Conservation (phyloP, 2,329 filamentous ascomycete species). For the Coniochaeta sp. region DNA sequence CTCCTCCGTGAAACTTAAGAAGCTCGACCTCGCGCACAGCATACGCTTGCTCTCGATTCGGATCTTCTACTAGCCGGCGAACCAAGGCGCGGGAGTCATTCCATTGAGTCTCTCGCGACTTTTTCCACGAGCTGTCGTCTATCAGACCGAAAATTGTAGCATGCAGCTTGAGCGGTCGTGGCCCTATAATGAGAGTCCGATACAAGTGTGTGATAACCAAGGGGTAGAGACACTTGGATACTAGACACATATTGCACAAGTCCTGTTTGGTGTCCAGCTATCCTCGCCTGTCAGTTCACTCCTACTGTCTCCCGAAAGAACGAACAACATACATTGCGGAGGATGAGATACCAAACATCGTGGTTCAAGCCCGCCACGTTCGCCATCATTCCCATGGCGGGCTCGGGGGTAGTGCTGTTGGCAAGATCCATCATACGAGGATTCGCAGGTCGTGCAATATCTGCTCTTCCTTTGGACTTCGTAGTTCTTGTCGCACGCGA, state of each 20-base stretch:
- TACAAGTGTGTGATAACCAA: background rate
- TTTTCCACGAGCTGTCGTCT: background rate
- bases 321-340: background rate
- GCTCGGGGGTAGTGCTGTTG: background rate
- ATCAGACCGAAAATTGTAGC: too few relatives aligned
- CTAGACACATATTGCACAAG: background rate
- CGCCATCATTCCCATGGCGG: background rate
- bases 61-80: background rate
- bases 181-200: background rate
- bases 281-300: background rate
- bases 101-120: background rate
- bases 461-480: too few relatives aligned
- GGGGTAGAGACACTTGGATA: constrained; percentile 1
- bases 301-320: too few relatives aligned
- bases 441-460: too few relatives aligned
- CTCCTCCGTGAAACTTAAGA: background rate
- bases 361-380: background rate
- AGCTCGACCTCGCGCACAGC: background rate
- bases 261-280: background rate
- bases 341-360: constrained; percentile 4
- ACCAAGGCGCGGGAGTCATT: background rate
- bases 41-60: background rate
- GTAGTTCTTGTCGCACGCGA: too few relatives aligned
- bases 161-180: background rate
- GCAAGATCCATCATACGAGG: background rate